phyloP scores from a whole-genome alignment of 495 filamentous ascomycete genomes.

The Tuber aestivum region DNA sequence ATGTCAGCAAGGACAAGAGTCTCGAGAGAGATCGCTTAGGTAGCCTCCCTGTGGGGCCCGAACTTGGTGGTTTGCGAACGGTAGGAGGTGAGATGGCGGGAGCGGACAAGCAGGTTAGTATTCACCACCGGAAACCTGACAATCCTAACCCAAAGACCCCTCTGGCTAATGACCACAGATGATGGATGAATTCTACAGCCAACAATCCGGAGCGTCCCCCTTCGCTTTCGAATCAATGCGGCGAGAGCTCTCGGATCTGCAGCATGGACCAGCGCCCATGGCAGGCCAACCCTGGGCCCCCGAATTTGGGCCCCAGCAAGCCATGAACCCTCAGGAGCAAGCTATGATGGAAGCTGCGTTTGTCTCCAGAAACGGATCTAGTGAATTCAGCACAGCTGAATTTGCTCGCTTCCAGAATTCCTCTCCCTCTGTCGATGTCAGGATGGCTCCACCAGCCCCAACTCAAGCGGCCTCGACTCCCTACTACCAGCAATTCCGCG shows the following conservation, averaged over 20 bases:
- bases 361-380: constrained; percentile 50
- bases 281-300: constrained; percentile 52
- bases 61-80: constrained; percentile 58
- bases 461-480: constrained; percentile 27
- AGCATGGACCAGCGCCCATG: constrained; percentile 47
- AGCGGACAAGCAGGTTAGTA: constrained; percentile 57
- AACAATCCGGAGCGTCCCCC: constrained; percentile 45
- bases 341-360: constrained; percentile 76
- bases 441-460: constrained; percentile 19
- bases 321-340: constrained; percentile 49
- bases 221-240: constrained; percentile 70
- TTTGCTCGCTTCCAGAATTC: constrained; percentile 73
- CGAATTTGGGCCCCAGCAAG: constrained; percentile 52
- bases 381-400: constrained; percentile 73
- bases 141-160: background rate
- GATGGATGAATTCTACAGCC: constrained; percentile 91
- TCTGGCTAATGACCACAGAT: constrained; percentile 53
- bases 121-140: constrained; percentile 16
- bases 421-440: constrained; percentile 15
- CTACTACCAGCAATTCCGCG: constrained; percentile 33
- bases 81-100: constrained; percentile 51
- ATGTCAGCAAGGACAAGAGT: constrained; percentile 88
- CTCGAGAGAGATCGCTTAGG: constrained; percentile 83
- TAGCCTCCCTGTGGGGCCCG: constrained; percentile 54
- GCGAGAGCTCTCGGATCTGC: constrained; percentile 58